These are phyloP conservation scores for Didymella sp. DNA, from an alignment of 2,329 filamentous ascomycete genomes.

Conservation along the genomic window DNA sequence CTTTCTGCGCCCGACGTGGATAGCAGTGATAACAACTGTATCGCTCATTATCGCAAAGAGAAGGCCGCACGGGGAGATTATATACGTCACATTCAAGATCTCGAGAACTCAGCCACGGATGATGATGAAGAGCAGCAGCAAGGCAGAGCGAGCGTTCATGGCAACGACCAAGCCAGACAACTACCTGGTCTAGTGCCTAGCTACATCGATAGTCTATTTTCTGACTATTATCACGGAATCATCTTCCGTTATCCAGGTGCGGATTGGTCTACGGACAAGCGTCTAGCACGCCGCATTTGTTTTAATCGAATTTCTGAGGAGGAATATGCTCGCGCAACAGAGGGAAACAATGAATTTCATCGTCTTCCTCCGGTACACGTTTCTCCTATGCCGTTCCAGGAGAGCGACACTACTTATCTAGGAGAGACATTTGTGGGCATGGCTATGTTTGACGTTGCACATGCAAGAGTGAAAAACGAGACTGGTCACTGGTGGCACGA, in stretches of 20 bases:
- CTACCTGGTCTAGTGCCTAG: conserved; percentile 15
- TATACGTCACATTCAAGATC: conserved; percentile 14
- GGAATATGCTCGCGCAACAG: conserved; percentile 9
- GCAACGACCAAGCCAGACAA: conserved; percentile 3
- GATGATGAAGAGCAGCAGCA: conserved; percentile 18
- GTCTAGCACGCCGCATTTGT: conserved; percentile 7
- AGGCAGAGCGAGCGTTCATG: conserved; percentile 1
- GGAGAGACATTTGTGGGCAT: conserved; percentile 18
- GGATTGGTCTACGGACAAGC: conserved; percentile 13
- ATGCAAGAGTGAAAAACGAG: conserved; percentile 14
- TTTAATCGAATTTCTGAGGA: conserved; percentile 12
- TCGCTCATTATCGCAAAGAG: conserved; percentile 18
- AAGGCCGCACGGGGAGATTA: conserved; percentile 18
- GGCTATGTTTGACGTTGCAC: conserved; percentile 16
- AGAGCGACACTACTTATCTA: conserved; percentile 11
- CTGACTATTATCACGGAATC: conserved; percentile 14
- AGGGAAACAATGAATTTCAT: conserved; percentile 2
- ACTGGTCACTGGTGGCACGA: conserved; percentile 1
- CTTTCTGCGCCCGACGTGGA: background rate
- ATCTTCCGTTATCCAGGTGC: conserved; percentile 8
- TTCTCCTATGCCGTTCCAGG: conserved; percentile 15
- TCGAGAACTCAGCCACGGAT: conserved; percentile 12
- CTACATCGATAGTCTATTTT: conserved; percentile 10
- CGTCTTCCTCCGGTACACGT: conserved; percentile 9
- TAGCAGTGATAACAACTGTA: conserved; percentile 7